Percentiles rank a stretch among this genome's conserved stretches.
These are phyloP conservation scores for Ambrosia hybrid DNA, from an alignment of 140 eudicot species.

Conservation along the genomic window DNA sequence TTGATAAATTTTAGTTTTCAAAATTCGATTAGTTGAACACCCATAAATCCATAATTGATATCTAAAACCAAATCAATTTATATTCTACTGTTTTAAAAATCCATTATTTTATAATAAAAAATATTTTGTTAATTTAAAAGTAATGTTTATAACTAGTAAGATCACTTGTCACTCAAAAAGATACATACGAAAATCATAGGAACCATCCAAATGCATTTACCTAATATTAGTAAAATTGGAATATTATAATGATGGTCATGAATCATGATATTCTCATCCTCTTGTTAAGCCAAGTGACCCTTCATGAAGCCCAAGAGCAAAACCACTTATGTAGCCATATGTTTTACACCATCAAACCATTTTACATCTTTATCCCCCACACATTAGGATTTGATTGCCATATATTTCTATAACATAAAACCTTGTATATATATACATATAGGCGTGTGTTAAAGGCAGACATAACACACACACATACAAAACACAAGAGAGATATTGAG, in stretches of 20 bases:
- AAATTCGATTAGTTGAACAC: too few relatives aligned
- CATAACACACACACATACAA: background rate
- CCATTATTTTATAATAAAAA: too few relatives aligned
- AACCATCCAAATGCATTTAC: background rate
- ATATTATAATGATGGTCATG: slow-evolving; percentile 12
- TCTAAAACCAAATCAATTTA: too few relatives aligned
- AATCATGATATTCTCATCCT: background rate
- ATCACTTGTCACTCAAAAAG: background rate
- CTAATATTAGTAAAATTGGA: background rate
- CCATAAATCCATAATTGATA: too few relatives aligned
- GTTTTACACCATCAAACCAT: slow-evolving; percentile 18
- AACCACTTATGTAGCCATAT: slow-evolving; percentile 30
- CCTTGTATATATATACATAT: background rate
- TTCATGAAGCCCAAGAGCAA: slow-evolving; percentile 24
- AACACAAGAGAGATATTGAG: background rate
- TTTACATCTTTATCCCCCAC: slow-evolving; percentile 18
- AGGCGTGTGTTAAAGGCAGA: slow-evolving; percentile 10
- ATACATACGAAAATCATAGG: background rate
- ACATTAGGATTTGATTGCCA: background rate
- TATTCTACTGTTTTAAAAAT: too few relatives aligned
- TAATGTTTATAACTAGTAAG: too few relatives aligned
- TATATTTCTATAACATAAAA: background rate
- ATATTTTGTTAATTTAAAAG: too few relatives aligned
- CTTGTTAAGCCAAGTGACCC: slow-evolving; percentile 23
- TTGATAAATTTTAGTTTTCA: too few relatives aligned